Evolutionary conservation across 2,329 filamentous ascomycete species (phyloP).

Genomic region (Botrytis tulipae): DNA sequence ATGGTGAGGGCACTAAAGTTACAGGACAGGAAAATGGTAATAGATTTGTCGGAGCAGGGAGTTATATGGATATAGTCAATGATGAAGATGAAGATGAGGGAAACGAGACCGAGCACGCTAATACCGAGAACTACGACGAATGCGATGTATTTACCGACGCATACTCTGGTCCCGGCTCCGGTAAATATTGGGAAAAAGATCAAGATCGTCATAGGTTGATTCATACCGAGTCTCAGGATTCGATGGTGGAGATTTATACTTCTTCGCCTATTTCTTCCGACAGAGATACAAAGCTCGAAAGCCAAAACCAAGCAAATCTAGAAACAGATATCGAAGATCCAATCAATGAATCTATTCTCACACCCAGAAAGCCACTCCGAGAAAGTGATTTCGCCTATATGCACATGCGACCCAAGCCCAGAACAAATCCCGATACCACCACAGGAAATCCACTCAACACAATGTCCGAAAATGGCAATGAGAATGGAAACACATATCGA

Average conservation of each 20-base stretch:
- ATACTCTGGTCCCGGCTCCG: background rate
- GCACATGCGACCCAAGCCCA: background rate
- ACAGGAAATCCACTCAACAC: fast-evolving
- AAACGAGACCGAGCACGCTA: background rate
- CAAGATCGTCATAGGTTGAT: background rate
- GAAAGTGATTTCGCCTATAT: background rate
- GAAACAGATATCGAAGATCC: background rate
- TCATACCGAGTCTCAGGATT: background rate
- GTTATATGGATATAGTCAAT: background rate
- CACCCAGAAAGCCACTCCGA: background rate
- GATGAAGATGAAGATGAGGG: background rate
- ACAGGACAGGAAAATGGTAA: background rate
- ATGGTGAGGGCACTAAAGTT: background rate
- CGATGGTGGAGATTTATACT: background rate
- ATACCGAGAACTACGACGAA: background rate
- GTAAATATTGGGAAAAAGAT: background rate
- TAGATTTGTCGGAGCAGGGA: background rate
- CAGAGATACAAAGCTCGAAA: background rate
- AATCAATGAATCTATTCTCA: background rate
- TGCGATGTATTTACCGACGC: background rate
- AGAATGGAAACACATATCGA: background rate
- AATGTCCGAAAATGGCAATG: background rate
- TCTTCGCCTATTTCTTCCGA: background rate
- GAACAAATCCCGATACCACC: fast-evolving
- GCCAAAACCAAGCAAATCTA: background rate